Evolutionary conservation across 306 rosid species (phyloP), one percentile per base, ranked within the genome.

Genomic region (Lathyrus oleraceus): DNA sequence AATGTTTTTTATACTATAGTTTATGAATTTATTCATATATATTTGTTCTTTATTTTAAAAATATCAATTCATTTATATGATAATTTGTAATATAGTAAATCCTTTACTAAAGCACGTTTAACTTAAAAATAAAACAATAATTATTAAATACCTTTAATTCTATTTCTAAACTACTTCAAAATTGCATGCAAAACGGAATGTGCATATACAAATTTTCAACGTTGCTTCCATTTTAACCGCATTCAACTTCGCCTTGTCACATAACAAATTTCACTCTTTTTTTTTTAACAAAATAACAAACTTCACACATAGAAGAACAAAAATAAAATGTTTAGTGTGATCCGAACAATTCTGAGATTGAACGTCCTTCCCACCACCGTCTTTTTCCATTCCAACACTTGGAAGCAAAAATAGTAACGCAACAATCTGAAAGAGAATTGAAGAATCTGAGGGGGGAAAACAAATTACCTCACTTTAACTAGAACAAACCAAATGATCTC

Each of bases 311-410:
- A 44, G n/a, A 14, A 36, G 60, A 74, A 52, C 67, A 73, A 49
- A 40, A 28, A 61, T 8, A 20, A 51, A 10, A 53, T 53, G 60
- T 48, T 12, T 30, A 36, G 62, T 66, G 42, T 25, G 81, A 87
- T 87, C 87, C 89, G 78, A 78, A 78, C 74, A 80, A 67, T 74
- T 73, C 86, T 74, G 68, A 66, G 27, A 13, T 49, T 73, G 66
- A 69, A 60, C 13, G 53, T 36, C 13, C 25, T 49, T 49, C 56
- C 11, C 30, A 53, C 6, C 59, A 53, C 28, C 30, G 28, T 61
- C 66, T 63, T 71, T 67, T 72, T 66, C 62, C 68, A 38, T 68
- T 27, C 23, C 66, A 49, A 63, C 71, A 71, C 56, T 25, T 21
- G 38, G 73, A 51, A 65, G 56, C 47, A 36, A 67, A 65, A 65